phyloP scores from a whole-genome alignment of 768 basidiomycete genomes.

The Termitomyces sp. region DNA sequence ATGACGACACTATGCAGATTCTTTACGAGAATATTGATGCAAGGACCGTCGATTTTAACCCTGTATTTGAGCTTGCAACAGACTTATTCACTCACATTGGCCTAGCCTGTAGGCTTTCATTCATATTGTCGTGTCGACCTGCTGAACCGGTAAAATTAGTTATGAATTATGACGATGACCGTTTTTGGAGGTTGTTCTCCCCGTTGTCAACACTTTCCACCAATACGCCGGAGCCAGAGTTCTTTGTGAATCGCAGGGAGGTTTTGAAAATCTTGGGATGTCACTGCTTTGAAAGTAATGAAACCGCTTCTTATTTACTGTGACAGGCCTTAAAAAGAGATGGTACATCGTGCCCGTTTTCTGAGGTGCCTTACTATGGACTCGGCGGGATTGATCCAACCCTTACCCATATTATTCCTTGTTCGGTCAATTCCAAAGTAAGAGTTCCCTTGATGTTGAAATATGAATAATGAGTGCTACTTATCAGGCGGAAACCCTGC shows the following conservation, averaged over 20 bases:
- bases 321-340: constrained; percentile 13
- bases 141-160: background rate
- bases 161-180: constrained; percentile 4
- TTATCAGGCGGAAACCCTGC: constrained; percentile 7
- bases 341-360: constrained; percentile 13
- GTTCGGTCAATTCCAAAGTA: constrained; percentile 9
- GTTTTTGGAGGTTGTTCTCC: background rate
- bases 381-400: constrained; percentile 3
- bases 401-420: constrained; percentile 11
- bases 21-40: constrained; percentile 13
- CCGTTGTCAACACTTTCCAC: background rate
- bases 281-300: background rate
- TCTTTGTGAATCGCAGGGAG: background rate
- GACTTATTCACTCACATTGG: constrained; percentile 14
- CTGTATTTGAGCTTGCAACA: constrained; percentile 12
- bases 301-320: background rate
- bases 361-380: constrained; percentile 7
- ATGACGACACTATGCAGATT: constrained; percentile 6
- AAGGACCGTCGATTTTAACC: constrained; percentile 5
- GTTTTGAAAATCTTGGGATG: constrained; percentile 7
- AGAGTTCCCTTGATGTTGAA: background rate
- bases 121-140: background rate
- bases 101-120: constrained; percentile 10
- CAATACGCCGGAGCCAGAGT: background rate
- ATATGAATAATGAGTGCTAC: background rate